phyloP scores from a whole-genome alignment of 225 moss, liverwort and hornwort species.

The Asterella californica region DNA sequence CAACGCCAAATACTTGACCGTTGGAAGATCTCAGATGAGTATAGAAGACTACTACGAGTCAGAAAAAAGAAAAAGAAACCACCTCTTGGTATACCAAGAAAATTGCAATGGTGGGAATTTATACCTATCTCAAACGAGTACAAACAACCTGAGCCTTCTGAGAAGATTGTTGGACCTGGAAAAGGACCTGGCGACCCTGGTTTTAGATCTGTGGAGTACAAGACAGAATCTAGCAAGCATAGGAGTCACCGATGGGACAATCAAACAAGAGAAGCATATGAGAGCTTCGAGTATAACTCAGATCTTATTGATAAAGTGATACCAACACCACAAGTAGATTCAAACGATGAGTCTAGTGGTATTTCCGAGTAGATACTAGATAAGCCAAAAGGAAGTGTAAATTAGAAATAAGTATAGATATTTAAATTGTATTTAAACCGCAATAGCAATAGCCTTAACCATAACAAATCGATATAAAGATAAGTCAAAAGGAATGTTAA shows the following conservation, averaged over 20 bases:
- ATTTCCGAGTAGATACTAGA: too few relatives aligned
- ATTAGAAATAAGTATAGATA: too few relatives aligned
- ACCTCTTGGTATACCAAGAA: background rate
- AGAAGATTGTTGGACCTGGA: background rate
- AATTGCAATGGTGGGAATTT: slow-evolving; percentile 14
- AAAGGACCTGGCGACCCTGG: slow-evolving; percentile 3
- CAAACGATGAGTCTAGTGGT: background rate
- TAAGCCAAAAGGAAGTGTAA: too few relatives aligned
- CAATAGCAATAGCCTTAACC: too few relatives aligned
- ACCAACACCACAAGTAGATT: background rate
- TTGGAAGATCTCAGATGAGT: slow-evolving; percentile 12
- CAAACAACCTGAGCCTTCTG: background rate
- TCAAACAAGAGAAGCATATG: background rate
- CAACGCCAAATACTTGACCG: slow-evolving; percentile 2
- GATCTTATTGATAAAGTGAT: background rate
- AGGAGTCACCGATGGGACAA: background rate
- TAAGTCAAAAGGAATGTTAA: too few relatives aligned
- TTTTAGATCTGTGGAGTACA: slow-evolving; percentile 16
- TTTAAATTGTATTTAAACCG: too few relatives aligned
- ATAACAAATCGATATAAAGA: too few relatives aligned
- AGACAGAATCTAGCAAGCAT: background rate
- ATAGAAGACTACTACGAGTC: background rate
- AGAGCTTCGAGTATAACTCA: slow-evolving; percentile 5
- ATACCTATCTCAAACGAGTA: slow-evolving; percentile 4
- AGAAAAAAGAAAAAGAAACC: background rate